These are phyloP conservation scores for Erodium moschatum DNA, from an alignment of 441 rosid genomes.

Conservation along the genomic window DNA sequence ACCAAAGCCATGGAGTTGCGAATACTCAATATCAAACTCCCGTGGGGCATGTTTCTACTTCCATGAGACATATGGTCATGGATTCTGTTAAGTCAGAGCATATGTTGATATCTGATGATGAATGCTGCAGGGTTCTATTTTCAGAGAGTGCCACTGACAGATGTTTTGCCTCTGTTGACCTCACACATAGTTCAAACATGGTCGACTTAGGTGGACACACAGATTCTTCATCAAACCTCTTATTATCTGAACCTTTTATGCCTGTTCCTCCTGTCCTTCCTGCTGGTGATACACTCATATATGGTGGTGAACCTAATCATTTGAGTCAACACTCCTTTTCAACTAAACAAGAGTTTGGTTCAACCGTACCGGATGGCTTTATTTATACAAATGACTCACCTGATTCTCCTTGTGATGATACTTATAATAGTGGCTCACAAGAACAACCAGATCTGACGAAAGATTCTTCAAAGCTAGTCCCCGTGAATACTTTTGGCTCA, in stretches of 20 bases:
- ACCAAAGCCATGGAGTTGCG: slow-evolving; percentile 35
- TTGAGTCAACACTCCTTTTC: slow-evolving; percentile 33
- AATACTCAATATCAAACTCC: slow-evolving; percentile 41
- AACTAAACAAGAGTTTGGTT: slow-evolving; percentile 35
- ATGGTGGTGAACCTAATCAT: slow-evolving; percentile 36
- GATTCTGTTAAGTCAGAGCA: slow-evolving; percentile 39
- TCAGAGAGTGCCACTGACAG: slow-evolving; percentile 41
- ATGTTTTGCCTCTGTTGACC: slow-evolving; percentile 34
- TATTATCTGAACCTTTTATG: slow-evolving; percentile 34
- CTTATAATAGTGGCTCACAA: slow-evolving; percentile 30
- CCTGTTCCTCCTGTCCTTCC: slow-evolving; percentile 34
- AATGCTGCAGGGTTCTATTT: slow-evolving; percentile 73
- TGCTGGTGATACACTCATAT: slow-evolving; percentile 28
- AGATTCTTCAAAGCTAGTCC: slow-evolving; percentile 54
- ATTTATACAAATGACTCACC: slow-evolving; percentile 35
- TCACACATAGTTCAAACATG: slow-evolving; percentile 32
- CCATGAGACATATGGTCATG: slow-evolving; percentile 30
- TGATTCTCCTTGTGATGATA: slow-evolving; percentile 41
- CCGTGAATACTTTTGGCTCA: slow-evolving; percentile 46
- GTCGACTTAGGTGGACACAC: slow-evolving; percentile 31
- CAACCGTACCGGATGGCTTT: slow-evolving; percentile 35
- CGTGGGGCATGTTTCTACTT: slow-evolving; percentile 35
- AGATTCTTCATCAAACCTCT: slow-evolving; percentile 35
- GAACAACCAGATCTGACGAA: slow-evolving; percentile 40
- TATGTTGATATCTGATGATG: slow-evolving; percentile 68